Percentiles rank a stretch among this genome's conserved stretches.
Evolutionary conservation across 129 eudicot genomes (phyloP).

Genomic region (Smallanthus sonchifolius): DNA sequence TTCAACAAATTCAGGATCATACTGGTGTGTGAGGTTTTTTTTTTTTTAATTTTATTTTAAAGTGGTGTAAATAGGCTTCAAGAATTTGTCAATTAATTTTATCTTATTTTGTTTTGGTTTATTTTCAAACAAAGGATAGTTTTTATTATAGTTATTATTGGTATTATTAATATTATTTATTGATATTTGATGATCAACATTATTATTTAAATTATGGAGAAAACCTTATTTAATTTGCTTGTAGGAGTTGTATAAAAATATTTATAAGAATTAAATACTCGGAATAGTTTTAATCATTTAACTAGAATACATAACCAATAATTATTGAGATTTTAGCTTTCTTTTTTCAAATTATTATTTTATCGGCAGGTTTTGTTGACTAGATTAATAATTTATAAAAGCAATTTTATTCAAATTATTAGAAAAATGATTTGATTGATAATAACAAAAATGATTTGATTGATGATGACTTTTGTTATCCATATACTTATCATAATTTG

Average conservation of each 20-base stretch:
- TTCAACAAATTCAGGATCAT: slow-evolving; percentile 36
- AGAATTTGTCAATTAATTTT: slow-evolving; percentile 18
- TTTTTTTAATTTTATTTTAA: slow-evolving; percentile 3
- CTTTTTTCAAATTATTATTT: not conserved
- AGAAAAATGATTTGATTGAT: not conserved
- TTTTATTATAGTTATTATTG: not conserved
- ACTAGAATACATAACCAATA: not conserved
- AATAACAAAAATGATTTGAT: not conserved
- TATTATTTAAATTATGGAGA: not conserved
- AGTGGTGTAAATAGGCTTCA: slow-evolving; percentile 61
- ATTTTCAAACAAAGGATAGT: slow-evolving; percentile 24
- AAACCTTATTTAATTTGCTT: not conserved
- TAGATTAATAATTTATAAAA: not conserved
- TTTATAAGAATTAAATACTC: too few species aligned
- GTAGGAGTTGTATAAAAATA: not conserved
- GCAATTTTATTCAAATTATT: not conserved
- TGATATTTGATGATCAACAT: not conserved
- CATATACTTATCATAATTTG: not conserved
- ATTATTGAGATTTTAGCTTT: not conserved
- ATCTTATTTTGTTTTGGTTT: slow-evolving; percentile 11
- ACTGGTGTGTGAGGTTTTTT: slow-evolving; percentile 38
- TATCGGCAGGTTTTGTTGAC: not conserved
- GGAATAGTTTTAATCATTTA: not conserved
- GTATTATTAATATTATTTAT: not conserved
- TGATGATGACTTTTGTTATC: not conserved